Conservation (phyloP, 129 eudicot species). For the Solidago caesia region DNA sequence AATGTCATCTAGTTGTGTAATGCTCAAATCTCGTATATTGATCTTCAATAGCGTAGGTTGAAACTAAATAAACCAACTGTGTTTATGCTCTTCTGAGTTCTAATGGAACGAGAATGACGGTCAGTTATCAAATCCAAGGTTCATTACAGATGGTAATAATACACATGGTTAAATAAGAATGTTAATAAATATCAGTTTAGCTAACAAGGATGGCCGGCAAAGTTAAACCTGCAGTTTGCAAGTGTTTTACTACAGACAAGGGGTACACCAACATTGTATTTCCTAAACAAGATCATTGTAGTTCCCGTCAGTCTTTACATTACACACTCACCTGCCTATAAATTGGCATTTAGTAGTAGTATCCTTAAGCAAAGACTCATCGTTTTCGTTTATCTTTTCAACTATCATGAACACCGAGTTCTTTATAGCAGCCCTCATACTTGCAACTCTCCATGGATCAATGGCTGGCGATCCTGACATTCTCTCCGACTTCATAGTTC, state of each 20-base stretch:
- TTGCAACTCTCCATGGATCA: slow-evolving; percentile 12
- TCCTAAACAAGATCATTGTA: slow-evolving; percentile 22
- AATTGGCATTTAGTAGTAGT: not conserved
- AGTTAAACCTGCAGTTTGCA: not conserved
- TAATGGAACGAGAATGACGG: too few relatives aligned
- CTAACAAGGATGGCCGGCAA: slow-evolving; percentile 15
- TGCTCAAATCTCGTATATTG: too few relatives aligned
- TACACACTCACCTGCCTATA: not conserved
- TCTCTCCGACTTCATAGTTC: slow-evolving; percentile 20
- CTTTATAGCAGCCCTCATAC: not conserved
- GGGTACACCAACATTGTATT: not conserved
- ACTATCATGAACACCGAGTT: slow-evolving; percentile 7
- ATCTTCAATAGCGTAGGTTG: too few relatives aligned
- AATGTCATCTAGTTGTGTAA: too few relatives aligned
- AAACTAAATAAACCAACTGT: too few relatives aligned
- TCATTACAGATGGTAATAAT: not conserved
- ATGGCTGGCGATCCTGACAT: slow-evolving; percentile 27
- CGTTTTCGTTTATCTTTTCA: not conserved
- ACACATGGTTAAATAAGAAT: not conserved
- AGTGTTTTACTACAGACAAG: not conserved
- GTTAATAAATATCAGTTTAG: not conserved
- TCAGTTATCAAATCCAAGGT: too few relatives aligned
- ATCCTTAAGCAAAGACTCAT: not conserved
- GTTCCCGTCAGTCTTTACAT: not conserved
- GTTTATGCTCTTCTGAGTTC: too few relatives aligned